Percentiles rank a stretch among this genome's conserved stretches.
Evolutionary conservation across 495 filamentous ascomycete species (phyloP).

Genomic region (Hypoxylon rickii): DNA sequence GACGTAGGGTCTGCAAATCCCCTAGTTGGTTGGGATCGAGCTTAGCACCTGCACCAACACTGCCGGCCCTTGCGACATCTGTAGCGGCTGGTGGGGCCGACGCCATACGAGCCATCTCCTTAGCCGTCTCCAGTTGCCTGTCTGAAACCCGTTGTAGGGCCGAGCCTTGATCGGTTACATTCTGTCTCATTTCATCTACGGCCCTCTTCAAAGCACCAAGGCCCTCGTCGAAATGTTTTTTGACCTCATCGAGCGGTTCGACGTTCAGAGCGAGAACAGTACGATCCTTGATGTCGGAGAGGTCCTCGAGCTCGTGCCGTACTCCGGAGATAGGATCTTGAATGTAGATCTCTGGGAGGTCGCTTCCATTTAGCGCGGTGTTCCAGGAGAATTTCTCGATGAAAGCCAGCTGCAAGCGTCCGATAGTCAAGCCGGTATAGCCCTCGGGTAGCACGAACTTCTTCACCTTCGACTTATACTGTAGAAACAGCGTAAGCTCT

Average conservation of each 20-base stretch:
- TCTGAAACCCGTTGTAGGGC: conserved; percentile 88
- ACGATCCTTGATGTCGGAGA: conserved; percentile 93
- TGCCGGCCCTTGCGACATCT: conserved; percentile 41
- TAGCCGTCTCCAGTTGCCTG: conserved; percentile 85
- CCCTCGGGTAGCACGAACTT: conserved; percentile 90
- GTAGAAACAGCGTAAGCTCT: conserved; percentile 92
- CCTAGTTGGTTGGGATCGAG: conserved; percentile 59
- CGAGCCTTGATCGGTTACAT: conserved; percentile 76
- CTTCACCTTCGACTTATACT: conserved; percentile 96
- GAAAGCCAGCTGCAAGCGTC: conserved; percentile 91
- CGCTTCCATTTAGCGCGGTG: conserved; percentile 88
- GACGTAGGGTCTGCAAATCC: conserved; percentile 81
- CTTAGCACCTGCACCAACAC: conserved; percentile 39
- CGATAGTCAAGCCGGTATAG: conserved; percentile 78
- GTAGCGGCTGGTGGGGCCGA: conserved; percentile 61
- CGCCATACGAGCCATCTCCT: conserved; percentile 84
- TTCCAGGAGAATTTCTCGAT: conserved; percentile 99
- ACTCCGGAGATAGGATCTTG: conserved; percentile 95
- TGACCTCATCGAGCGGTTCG: conserved; percentile 94
- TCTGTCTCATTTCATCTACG: conserved; percentile 78
- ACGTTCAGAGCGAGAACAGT: conserved; percentile 93
- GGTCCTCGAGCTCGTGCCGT: conserved; percentile 92
- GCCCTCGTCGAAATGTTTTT: conserved; percentile 92
- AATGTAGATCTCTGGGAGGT: conserved; percentile 96
- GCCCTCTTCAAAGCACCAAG: conserved; percentile 77